Evolutionary conservation across 140 eudicot genomes (phyloP).

Genomic region (Senecio squalidus): DNA sequence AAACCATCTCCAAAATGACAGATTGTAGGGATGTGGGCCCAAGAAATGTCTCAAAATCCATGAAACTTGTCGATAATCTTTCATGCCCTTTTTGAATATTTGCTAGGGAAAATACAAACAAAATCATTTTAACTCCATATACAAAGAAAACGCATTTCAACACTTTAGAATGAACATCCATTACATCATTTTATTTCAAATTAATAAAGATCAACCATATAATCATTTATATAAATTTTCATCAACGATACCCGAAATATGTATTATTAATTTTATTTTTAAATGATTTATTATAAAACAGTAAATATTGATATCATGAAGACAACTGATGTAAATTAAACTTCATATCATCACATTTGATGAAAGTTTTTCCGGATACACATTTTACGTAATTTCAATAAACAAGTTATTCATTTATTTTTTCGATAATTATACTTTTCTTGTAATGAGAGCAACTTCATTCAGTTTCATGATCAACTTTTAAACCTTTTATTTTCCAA

Average conservation of each 20-base stretch:
- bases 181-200: too few relatives aligned
- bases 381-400: background rate
- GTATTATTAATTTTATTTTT: too few relatives aligned
- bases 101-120: slow-evolving; percentile 36
- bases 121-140: slow-evolving; percentile 22
- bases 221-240: too few relatives aligned
- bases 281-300: too few relatives aligned
- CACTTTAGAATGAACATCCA: background rate
- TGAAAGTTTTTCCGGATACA: too few relatives aligned
- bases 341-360: too few relatives aligned
- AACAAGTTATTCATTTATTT: background rate
- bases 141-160: slow-evolving; percentile 19
- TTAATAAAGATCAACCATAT: too few relatives aligned
- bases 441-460: slow-evolving; percentile 44
- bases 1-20: slow-evolving; percentile 24
- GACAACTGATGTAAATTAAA: too few relatives aligned
- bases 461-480: slow-evolving; percentile 20
- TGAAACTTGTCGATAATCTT: slow-evolving; percentile 22
- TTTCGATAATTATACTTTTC: slow-evolving; percentile 27
- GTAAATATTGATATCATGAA: too few relatives aligned
- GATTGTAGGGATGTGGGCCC: slow-evolving; percentile 34
- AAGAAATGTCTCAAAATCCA: slow-evolving; percentile 25
- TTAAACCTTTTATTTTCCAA: slow-evolving; percentile 15
- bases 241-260: too few relatives aligned
- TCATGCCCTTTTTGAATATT: slow-evolving; percentile 47